Conservation (phyloP, 1,139 yeast genomes). For the Kodamaea anthophila region DNA sequence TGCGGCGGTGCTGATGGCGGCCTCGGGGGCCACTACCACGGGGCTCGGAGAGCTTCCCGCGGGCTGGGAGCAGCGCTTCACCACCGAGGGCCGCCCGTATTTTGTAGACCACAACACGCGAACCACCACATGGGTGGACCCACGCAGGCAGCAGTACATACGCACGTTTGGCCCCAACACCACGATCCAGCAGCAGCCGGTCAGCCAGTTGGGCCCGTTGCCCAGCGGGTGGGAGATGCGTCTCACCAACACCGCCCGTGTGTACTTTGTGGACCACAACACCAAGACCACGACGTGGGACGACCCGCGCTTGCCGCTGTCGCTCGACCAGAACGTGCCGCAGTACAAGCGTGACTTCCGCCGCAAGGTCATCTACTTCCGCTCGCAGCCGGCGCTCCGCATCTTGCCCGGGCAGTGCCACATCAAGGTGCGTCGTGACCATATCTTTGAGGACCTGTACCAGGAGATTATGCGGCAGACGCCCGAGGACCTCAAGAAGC, state of each 20-base stretch:
- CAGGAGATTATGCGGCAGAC: slow-evolving; percentile 99
- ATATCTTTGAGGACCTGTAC: slow-evolving; percentile 93
- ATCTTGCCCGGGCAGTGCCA: slow-evolving; percentile 98
- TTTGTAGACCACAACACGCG: slow-evolving; percentile 98
- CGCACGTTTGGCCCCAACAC: slow-evolving; percentile 88
- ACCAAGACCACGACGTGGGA: slow-evolving; percentile 99
- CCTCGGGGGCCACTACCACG: slow-evolving; percentile 88
- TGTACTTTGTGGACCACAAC: slow-evolving; percentile 96
- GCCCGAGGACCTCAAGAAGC: slow-evolving; percentile 94
- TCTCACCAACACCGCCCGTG: slow-evolving; percentile 95
- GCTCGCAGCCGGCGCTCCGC: slow-evolving; percentile 96
- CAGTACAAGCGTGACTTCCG: slow-evolving; percentile 98
- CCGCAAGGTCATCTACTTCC: slow-evolving; percentile 92
- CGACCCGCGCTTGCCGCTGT: slow-evolving; percentile 96
- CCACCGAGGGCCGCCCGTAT: slow-evolving; percentile 97
- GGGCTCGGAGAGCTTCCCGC: slow-evolving; percentile 96
- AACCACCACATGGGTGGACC: slow-evolving; percentile 99
- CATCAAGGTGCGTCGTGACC: slow-evolving; percentile 94
- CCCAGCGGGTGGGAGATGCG: slow-evolving; percentile 99
- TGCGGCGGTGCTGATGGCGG: slow-evolving; percentile 74
- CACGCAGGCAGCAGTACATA: slow-evolving; percentile 96
- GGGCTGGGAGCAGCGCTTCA: slow-evolving; percentile 98
- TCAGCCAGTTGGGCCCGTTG: slow-evolving; percentile 94
- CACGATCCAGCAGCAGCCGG: slow-evolving; percentile 95
- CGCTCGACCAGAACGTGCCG: slow-evolving; percentile 96